Evolutionary conservation across 2,329 filamentous ascomycete species (phyloP), one percentile per base, ranked within the genome.

Genomic region (Diaporthe sp.): DNA sequence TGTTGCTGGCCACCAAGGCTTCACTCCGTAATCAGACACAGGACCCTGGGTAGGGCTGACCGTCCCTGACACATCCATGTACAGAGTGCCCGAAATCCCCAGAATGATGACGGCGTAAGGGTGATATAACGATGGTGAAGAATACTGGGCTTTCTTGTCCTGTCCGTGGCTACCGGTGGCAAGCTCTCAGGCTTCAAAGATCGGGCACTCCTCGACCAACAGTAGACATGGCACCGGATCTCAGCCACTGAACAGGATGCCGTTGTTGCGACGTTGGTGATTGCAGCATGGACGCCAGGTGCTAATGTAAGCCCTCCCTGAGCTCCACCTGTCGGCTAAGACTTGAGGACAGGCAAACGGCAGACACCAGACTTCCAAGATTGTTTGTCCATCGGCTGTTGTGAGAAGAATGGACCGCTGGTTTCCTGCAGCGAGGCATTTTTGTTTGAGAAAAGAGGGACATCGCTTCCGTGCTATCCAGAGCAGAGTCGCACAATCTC

Each of bases 251-350:
- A 49, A 37, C 28, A 46, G 25, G 17, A 28, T 31, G 42, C 22
- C 19, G 61, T 46, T 67, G 42, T 19, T 49, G 39, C 9, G 15
- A n/a, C 58, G 2, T 17, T 62, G n/a, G 9, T 28, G 37, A 9
- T 28, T 28, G 39, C 25, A 62, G 60, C 60, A 19, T 31, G 60
- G 25, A 19, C n/a, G 12, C 60, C 3, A 8, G 44, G n/a, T 44
- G 37, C 57, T 34, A 44, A 15, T 44, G 60, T 62, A 46, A 62
- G 60, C 60, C 15, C 15, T 44, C n/a, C n/a, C 15, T 44, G n/a
- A 46, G 39, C 39, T 46, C 25, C 61, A 44, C 28, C 61, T 46
- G 25, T 67, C 12, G 42, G 61, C 61, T 67, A 34, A 46, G 39
- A 67, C 19, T 34, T 13, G 42, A 65, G 25, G 8, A 49, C 25